Evolutionary conservation across 352 stramenopile genomes (phyloP).

Genomic region (Pythium scleroteichum): DNA sequence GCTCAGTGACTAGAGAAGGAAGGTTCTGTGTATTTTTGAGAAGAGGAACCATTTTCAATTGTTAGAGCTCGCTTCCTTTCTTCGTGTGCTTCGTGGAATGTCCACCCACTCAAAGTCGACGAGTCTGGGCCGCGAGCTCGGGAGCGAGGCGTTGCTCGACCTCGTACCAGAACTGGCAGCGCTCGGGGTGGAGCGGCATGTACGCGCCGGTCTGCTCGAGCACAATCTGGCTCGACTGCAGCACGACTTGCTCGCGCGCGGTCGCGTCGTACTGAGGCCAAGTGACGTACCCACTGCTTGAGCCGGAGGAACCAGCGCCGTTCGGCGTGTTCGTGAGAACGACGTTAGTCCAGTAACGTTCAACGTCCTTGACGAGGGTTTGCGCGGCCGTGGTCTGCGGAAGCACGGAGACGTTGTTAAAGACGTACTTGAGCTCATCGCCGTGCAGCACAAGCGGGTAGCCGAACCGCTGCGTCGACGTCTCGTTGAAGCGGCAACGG

Average conservation of each 20-base stretch:
- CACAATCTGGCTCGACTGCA: neutral
- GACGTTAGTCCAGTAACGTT: slow-evolving; percentile 12
- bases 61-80: too few species aligned
- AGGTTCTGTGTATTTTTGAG: too few species aligned
- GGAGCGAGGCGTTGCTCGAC: slow-evolving; percentile 1
- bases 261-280: neutral
- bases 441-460: neutral
- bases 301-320: too few species aligned
- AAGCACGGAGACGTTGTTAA: neutral
- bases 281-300: neutral
- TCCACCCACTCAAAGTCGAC: too few species aligned
- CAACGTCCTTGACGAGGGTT: neutral
- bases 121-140: neutral
- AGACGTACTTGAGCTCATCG: slow-evolving; percentile 2
- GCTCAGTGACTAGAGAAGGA: slow-evolving; percentile 28
- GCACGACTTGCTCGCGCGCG: neutral
- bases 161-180: slow-evolving; percentile 2
- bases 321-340: slow-evolving; percentile 2
- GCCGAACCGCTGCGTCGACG: neutral
- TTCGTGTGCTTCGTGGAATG: too few species aligned
- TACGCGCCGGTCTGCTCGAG: neutral
- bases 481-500: slow-evolving; percentile 16
- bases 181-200: slow-evolving; percentile 4
- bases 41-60: too few species aligned
- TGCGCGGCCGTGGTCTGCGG: neutral